These are phyloP conservation scores for Athelia sp. DNA, from an alignment of 1,284 basidiomycete genomes.

Conservation along the genomic window DNA sequence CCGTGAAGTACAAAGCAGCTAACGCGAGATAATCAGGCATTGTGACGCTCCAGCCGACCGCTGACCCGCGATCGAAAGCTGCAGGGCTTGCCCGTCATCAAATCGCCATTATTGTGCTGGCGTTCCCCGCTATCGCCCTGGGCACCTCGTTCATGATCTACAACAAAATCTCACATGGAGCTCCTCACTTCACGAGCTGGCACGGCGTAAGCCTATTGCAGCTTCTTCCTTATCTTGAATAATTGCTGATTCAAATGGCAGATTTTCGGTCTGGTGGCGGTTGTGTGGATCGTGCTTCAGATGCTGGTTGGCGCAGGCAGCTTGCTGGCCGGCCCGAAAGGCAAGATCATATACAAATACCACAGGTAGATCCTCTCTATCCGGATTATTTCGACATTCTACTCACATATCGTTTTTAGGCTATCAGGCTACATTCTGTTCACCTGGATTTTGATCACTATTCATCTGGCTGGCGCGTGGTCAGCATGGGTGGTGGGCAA, in stretches of 20 bases:
- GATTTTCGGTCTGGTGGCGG: conserved; percentile 53
- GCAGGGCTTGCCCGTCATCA: conserved; percentile 65
- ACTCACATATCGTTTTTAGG: conserved; percentile 17
- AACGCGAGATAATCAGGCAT: conserved; percentile 40
- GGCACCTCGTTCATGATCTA: conserved; percentile 51
- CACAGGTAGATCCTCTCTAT: conserved; percentile 45
- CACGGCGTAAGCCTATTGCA: conserved; percentile 50
- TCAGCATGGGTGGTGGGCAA: conserved; percentile 47
- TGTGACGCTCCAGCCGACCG: conserved; percentile 70
- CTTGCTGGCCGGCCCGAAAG: conserved; percentile 66
- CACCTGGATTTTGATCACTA: conserved; percentile 47
- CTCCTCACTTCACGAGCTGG: conserved; percentile 58
- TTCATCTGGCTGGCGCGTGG: conserved; percentile 60
- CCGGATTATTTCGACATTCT: neutral
- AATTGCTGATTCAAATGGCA: conserved; percentile 11
- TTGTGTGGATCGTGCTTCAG: conserved; percentile 54
- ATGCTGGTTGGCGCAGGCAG: conserved; percentile 55
- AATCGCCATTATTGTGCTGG: conserved; percentile 45
- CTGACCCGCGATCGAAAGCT: conserved; percentile 58
- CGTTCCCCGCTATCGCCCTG: conserved; percentile 46
- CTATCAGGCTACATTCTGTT: conserved; percentile 64
- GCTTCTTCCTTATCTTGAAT: neutral
- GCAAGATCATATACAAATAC: conserved; percentile 72
- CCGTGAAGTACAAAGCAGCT: neutral
- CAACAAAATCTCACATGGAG: conserved; percentile 44